Percentiles rank a stretch among this genome's conserved stretches.
Conservation (phyloP, 2,329 filamentous ascomycete genomes). For the Lachnellula willkommii region DNA sequence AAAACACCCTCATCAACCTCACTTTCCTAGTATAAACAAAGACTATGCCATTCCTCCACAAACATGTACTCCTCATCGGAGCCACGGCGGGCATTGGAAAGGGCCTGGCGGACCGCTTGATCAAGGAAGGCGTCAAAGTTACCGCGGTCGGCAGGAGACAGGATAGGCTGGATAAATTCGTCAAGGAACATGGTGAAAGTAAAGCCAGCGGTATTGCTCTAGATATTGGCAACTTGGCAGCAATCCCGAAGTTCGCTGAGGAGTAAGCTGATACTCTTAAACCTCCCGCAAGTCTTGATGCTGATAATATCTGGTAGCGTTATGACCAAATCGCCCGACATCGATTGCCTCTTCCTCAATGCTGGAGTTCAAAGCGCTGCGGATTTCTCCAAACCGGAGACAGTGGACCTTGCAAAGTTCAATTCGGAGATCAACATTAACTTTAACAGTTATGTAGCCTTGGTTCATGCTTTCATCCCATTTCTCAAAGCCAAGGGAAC, state of each 20-base stretch:
- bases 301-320: constrained; percentile 17
- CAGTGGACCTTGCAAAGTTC: constrained; percentile 35
- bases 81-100: constrained; percentile 50
- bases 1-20: neutral
- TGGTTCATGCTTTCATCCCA: constrained; percentile 37
- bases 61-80: constrained; percentile 50
- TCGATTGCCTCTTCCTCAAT: constrained; percentile 54
- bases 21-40: neutral
- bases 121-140: constrained; percentile 43
- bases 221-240: constrained; percentile 42
- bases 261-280: constrained; percentile 6
- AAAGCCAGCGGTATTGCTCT: constrained; percentile 39
- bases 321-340: constrained; percentile 38
- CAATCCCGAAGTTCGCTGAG: constrained; percentile 38
- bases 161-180: constrained; percentile 45
- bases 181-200: constrained; percentile 38
- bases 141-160: constrained; percentile 51
- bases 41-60: constrained; percentile 49
- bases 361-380: constrained; percentile 48
- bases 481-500: constrained; percentile 19
- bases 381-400: constrained; percentile 42
- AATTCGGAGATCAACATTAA: constrained; percentile 38
- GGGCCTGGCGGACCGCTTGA: constrained; percentile 39
- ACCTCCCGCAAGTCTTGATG: neutral
- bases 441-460: constrained; percentile 37